Base-by-base conservation (phyloP, 805 yeast genomes). In the Debaryomyces maramus region DNA sequence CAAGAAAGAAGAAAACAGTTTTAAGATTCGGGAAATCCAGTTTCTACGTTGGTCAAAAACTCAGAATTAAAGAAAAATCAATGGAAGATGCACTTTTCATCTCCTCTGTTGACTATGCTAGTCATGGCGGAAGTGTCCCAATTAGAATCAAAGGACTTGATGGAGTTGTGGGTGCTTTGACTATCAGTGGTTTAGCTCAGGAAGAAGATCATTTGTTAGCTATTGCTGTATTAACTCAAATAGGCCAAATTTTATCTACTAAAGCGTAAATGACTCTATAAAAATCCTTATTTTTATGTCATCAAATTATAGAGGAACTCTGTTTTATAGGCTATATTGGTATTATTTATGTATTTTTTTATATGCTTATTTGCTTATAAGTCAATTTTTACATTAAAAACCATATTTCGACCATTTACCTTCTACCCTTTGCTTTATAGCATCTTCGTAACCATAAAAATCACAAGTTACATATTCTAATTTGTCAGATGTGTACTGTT, bases 51-150 rank as follows among this genome's bases (percentile, higher is more conserved):
- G 79, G 81, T 5, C 61, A 61, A 34, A 72, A 70, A 49, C 58
- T 73, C 41, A 61, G 62, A 17, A 39, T 36, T 1, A 68, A 62
- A 42, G 60, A 59, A 2, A 58, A 65, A 36, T 60, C 73, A 6
- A 39, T 69, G 2, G 74, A 69, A 30, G 60, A 57, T 22, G 68
- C 65, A 3, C 56, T 58, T 29, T 70, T 64, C 39, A 57, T 76
- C 14, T 67, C 70, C 20, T 59, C 70, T 7, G 48, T 48, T 14
- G 77, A 72, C 9, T 78, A 67, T 48, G 79, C 80, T 7, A 56
- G 66, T 21, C 80, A 76, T 47, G 85, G 85, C 17, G 85, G 85
- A 39, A 70, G 75, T 23, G 69, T 78, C 36, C 82, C 83, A 8
- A 58, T 78, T 22, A 65, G 65, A 42, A 47, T 73, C 14, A 53